These are phyloP conservation scores for Phaeodactylum tricornutum DNA, from an alignment of 108 stramenopile species.

Conservation along the genomic window DNA sequence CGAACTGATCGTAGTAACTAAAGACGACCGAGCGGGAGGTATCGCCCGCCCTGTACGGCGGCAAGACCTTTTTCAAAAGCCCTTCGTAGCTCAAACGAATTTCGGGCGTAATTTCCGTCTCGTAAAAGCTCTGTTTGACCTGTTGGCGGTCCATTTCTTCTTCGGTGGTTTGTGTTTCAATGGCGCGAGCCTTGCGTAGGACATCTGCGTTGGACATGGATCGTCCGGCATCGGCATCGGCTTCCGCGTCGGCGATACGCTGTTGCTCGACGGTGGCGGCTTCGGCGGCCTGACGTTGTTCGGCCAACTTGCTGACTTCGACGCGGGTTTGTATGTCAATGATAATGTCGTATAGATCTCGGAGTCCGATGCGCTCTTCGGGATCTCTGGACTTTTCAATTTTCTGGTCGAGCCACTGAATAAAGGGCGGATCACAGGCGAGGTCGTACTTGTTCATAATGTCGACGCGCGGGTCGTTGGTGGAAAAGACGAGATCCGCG, in stretches of 20 bases:
- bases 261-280: conserved; percentile 49
- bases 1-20: conserved; percentile 62
- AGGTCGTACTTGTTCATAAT: conserved; percentile 75
- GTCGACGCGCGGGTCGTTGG: conserved; percentile 80
- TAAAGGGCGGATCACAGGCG: conserved; percentile 44
- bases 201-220: conserved; percentile 60
- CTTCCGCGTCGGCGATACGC: conserved; percentile 47
- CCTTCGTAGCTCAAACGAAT: conserved; percentile 76
- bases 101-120: conserved; percentile 72
- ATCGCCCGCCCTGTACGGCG: conserved; percentile 76
- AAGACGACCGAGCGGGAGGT: conserved; percentile 43
- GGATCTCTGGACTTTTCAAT: conserved; percentile 50
- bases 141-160: conserved; percentile 3
- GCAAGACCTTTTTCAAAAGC: conserved; percentile 58
- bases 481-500: conserved; percentile 80
- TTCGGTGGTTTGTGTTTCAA: conserved; percentile 31
- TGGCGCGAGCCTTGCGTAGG: conserved; percentile 55
- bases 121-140: conserved; percentile 52
- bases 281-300: conserved; percentile 54
- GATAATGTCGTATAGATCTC: conserved; percentile 68
- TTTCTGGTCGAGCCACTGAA: conserved; percentile 60
- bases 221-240: conserved; percentile 49
- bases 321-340: conserved; percentile 53
- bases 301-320: conserved; percentile 44
- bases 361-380: conserved; percentile 66